Evolutionary conservation across 2,329 filamentous ascomycete species (phyloP), one percentile per base, ranked within the genome.

Genomic region (Beauveria sp.): DNA sequence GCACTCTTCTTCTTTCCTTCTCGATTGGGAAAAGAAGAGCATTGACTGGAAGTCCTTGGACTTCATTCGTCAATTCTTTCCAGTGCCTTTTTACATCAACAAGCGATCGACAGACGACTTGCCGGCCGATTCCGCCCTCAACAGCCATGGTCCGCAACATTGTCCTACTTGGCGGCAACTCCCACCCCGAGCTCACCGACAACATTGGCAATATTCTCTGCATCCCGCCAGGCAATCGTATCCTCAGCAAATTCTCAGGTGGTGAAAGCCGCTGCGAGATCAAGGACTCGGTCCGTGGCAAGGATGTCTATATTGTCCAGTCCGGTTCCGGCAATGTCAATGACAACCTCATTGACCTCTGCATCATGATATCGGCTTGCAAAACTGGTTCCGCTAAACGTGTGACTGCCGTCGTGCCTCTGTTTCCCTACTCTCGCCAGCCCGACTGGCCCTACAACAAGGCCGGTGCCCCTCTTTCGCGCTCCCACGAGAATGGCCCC

Each of bases 241-340:
- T 93, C 64, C 86, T 98, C 55, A 85, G 82, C 72, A 97, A 97
- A 78, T 99, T 99, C 79, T 91, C 92, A 38, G 91, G 95, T 58
- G 95, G 95, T 67, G 95, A 98, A 79, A 96, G 90, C 67, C 87
- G 93, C 60, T 93, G 96, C 65, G 95, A 98, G 76, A 96, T 99
- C 71, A 85, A 93, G 74, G 95, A 99, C 76, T 96, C 92, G 16
- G 95, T 99, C 57, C 89, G 95, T 69, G 95, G 91, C 68, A 99
- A 99, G 75, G 95, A 99, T 85, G 95, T 97, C 73, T 99, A 96
- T 79, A 97, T 98, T 73, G 91, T 99, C 70, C 93, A 98, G 77
- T 95, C 91, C 47, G 92, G 91, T 68, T 91, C 91, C 68, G 92
- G 91, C 65, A 90, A 89, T 70, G 91, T 97, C 77, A 99, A 99